Evolutionary conservation across 2,329 filamentous ascomycete genomes (phyloP).

Genomic region (Trichophyton rubrum): DNA sequence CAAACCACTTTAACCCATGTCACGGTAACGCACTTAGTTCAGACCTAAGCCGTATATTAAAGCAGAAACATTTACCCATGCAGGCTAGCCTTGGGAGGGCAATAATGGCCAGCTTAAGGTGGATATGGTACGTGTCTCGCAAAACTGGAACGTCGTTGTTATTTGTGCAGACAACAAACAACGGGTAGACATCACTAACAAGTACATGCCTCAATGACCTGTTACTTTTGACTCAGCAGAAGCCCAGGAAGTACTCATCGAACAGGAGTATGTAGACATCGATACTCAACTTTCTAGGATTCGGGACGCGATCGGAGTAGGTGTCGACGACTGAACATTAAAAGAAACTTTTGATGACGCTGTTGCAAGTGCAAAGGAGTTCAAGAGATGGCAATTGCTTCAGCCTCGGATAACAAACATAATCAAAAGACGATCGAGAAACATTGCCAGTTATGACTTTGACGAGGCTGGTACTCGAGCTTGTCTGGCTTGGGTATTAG

Average conservation of each 20-base stretch:
- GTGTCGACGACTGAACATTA: neutral
- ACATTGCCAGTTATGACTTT: constrained; percentile 7
- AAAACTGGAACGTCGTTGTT: neutral
- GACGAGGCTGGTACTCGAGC: neutral
- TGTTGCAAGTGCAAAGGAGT: neutral
- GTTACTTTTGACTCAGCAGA: neutral
- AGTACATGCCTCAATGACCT: neutral
- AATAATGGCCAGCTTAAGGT: neutral
- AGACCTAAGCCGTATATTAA: neutral
- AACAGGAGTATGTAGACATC: neutral
- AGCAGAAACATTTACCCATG: neutral
- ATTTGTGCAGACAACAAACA: neutral
- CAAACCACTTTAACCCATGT: neutral
- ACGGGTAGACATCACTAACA: neutral
- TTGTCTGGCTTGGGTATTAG: neutral
- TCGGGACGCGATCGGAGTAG: no score
- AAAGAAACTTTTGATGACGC: neutral
- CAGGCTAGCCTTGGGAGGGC: neutral
- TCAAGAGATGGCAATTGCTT: neutral
- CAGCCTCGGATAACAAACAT: neutral
- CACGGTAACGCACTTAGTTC: neutral
- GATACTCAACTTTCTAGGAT: neutral
- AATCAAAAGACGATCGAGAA: constrained; percentile 5
- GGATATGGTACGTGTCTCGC: neutral
- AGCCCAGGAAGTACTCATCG: constrained; percentile 1